Evolutionary conservation across 768 basidiomycete genomes (phyloP).

Genomic region (Terana coerulea): DNA sequence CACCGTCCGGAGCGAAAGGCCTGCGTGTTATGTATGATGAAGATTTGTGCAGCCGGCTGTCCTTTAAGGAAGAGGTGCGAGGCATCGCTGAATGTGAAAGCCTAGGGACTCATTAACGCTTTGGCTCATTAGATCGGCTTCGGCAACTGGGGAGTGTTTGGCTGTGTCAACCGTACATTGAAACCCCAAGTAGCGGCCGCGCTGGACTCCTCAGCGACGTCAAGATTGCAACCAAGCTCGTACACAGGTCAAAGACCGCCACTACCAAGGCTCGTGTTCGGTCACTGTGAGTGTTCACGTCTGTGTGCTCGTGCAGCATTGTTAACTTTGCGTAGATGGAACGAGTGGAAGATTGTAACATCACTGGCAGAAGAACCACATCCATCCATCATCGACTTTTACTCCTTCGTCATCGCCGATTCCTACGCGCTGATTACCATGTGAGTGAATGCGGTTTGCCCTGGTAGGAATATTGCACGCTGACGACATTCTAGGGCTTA

Average conservation of each 20-base stretch:
- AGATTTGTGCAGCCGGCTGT: conserved; percentile 61
- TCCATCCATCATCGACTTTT: conserved; percentile 89
- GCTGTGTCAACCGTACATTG: conserved; percentile 56
- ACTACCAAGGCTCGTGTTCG: conserved; percentile 85
- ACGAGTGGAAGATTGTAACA: conserved; percentile 95
- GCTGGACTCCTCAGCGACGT: conserved; percentile 35
- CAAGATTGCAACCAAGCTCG: conserved; percentile 89
- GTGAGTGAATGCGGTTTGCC: conserved; percentile 43
- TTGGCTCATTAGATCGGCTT: conserved; percentile 72
- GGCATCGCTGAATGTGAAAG: background rate
- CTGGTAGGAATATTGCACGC: too few relatives aligned
- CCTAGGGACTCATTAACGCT: conserved; percentile 6
- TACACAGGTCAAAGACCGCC: conserved; percentile 77
- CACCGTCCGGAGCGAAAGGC: conserved; percentile 39
- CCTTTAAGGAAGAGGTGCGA: conserved; percentile 72
- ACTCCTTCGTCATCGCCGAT: conserved; percentile 90
- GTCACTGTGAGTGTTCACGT: conserved; percentile 61
- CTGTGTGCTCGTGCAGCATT: too few relatives aligned
- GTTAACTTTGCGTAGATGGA: conserved; percentile 67
- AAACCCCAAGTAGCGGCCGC: conserved; percentile 32
- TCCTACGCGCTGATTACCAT: conserved; percentile 90
- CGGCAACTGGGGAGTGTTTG: conserved; percentile 92
- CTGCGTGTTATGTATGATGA: conserved; percentile 76
- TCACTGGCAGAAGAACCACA: conserved; percentile 82
- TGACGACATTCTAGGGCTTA: conserved; percentile 57